These are phyloP conservation scores for Venturia effusa DNA, from an alignment of 2,329 filamentous ascomycete genomes.

Conservation along the genomic window DNA sequence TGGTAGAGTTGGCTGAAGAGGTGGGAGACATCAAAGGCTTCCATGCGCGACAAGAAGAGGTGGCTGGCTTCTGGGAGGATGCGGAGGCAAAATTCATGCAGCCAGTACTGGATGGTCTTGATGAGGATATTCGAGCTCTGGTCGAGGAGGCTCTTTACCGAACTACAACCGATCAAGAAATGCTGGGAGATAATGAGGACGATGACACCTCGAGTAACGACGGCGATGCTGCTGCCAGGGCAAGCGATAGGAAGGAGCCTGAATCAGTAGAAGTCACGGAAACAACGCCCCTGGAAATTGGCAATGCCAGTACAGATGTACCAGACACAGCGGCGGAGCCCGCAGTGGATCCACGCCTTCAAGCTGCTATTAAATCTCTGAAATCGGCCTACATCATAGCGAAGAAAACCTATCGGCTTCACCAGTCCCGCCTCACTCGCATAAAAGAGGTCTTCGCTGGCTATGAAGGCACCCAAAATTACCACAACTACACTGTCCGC, in stretches of 20 bases:
- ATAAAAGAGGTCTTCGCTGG: constrained; percentile 64
- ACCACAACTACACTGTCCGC: constrained; percentile 95
- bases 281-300: neutral
- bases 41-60: constrained; percentile 60
- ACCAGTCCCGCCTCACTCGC: constrained; percentile 56
- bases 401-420: constrained; percentile 77
- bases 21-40: constrained; percentile 61
- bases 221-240: constrained; percentile 15
- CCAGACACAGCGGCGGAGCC: neutral
- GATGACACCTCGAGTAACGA: constrained; percentile 26
- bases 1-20: constrained; percentile 68
- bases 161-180: constrained; percentile 15
- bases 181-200: constrained; percentile 25
- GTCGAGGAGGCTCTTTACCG: constrained; percentile 50
- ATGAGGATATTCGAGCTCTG: constrained; percentile 50
- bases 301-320: neutral
- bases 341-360: neutral
- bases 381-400: constrained; percentile 73
- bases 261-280: neutral
- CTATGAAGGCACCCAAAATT: constrained; percentile 81
- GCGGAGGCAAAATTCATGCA: constrained; percentile 73
- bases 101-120: constrained; percentile 49
- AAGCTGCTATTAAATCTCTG: constrained; percentile 41
- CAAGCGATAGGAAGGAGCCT: constrained; percentile 1
- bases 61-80: constrained; percentile 69